A percentile compares a stretch with the other conserved stretches of the same genome.
These are phyloP conservation scores for Alternaria gansuensis DNA, from an alignment of 2,329 filamentous ascomycete genomes.

Conservation along the genomic window DNA sequence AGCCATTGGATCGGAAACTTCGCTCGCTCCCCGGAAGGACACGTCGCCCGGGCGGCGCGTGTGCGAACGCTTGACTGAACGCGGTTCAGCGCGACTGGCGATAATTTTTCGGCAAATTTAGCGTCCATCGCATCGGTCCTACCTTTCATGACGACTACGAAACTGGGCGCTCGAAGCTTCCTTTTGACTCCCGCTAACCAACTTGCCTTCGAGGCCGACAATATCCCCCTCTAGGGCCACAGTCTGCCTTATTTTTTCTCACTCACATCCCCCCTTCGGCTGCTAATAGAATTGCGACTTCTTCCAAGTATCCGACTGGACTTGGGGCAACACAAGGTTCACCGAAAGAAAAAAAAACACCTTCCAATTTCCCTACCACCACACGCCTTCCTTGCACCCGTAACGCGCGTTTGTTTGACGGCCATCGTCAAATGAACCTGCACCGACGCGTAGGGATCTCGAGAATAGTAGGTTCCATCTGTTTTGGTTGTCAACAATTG, in stretches of 20 bases:
- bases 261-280: conserved; percentile 18
- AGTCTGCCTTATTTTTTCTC: conserved; percentile 30
- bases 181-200: conserved; percentile 39
- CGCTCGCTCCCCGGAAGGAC: conserved; percentile 30
- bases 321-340: conserved; percentile 25
- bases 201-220: conserved; percentile 35
- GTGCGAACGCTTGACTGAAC: conserved; percentile 7
- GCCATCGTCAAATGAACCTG: conserved; percentile 99
- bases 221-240: conserved; percentile 43
- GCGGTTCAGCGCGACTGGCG: conserved; percentile 20
- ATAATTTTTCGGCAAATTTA: conserved; percentile 33
- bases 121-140: conserved; percentile 21
- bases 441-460: conserved; percentile 68
- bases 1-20: conserved; percentile 31
- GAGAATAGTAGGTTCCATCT: conserved; percentile 67
- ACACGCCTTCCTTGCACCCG: conserved; percentile 40
- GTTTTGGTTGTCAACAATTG: conserved; percentile 11
- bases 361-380: conserved; percentile 25
- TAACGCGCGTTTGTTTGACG: conserved; percentile 87
- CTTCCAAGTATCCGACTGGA: conserved; percentile 19
- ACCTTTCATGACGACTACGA: conserved; percentile 38
- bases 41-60: conserved; percentile 20
- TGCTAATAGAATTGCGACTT: conserved; percentile 19
- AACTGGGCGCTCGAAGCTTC: conserved; percentile 40
- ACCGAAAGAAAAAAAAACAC: too few species aligned